Percentiles rank a stretch among this genome's conserved stretches.
These are phyloP conservation scores for Houttuynia cordata DNA, from an alignment of 164 flowering plant species.

Conservation along the genomic window DNA sequence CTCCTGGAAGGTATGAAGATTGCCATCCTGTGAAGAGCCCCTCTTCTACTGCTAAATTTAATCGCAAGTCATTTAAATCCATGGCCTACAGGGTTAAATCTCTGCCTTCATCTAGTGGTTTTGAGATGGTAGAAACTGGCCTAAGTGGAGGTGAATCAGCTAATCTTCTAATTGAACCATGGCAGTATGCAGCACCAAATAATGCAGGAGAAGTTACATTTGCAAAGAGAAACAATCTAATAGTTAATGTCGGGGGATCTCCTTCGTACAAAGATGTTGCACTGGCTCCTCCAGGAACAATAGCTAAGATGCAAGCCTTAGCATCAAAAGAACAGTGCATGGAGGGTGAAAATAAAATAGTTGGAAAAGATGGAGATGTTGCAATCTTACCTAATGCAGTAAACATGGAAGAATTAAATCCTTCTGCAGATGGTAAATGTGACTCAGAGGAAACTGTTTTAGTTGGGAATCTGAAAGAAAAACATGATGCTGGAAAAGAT, in stretches of 20 bases:
- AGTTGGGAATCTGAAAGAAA: constrained; percentile 17
- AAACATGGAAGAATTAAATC: constrained; percentile 11
- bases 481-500: constrained; percentile 7
- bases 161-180: constrained; percentile 22
- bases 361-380: constrained; percentile 20
- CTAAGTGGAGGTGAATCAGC: constrained; percentile 18
- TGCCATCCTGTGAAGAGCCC: constrained; percentile 37
- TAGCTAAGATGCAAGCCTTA: constrained; percentile 44
- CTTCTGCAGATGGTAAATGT: constrained; percentile 13
- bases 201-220: constrained; percentile 11
- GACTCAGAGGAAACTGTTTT: constrained; percentile 15
- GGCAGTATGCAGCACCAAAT: constrained; percentile 8
- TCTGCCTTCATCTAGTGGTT: constrained; percentile 37
- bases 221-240: constrained; percentile 22
- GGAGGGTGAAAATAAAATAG: constrained; percentile 17
- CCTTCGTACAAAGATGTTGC: constrained; percentile 99
- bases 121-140: constrained; percentile 19
- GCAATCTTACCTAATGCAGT: constrained; percentile 6
- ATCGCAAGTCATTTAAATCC: constrained; percentile 62
- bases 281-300: constrained; percentile 83
- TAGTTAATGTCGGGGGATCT: constrained; percentile 64
- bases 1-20: constrained; percentile 52
- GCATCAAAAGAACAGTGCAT: constrained; percentile 21
- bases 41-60: constrained; percentile 45
- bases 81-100: constrained; percentile 87